phyloP scores from a whole-genome alignment of 164 flowering plant species.

The Saururus chinensis region DNA sequence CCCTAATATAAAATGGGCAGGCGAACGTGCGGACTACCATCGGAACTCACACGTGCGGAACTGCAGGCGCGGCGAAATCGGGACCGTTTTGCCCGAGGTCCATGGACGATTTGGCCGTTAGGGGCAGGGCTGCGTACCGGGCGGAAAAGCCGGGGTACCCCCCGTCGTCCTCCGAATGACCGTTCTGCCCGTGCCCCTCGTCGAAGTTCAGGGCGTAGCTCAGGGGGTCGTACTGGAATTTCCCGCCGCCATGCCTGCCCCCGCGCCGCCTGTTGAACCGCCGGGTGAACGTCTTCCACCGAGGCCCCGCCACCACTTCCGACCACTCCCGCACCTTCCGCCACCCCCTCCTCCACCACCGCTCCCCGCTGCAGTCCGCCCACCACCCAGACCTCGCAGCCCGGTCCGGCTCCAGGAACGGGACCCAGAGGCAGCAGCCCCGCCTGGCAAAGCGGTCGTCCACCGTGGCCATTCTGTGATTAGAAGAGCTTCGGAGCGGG shows the following conservation, averaged over 20 bases:
- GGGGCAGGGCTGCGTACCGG: slow-evolving; percentile 7
- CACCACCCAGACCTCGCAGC: no score
- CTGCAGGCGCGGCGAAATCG: no score
- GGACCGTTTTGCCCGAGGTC: no score
- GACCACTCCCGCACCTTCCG: slow-evolving; percentile 64
- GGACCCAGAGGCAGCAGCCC: slow-evolving; percentile 4
- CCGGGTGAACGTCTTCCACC: slow-evolving; percentile 84
- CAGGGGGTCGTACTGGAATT: slow-evolving; percentile 67
- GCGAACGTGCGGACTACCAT: no score
- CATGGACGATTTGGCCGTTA: neutral
- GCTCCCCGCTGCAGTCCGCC: slow-evolving; percentile 1
- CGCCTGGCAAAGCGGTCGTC: slow-evolving; percentile 1
- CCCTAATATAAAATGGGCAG: no score
- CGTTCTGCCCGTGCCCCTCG: slow-evolving; percentile 14
- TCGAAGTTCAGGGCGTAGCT: slow-evolving; percentile 83
- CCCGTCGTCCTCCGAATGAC: neutral
- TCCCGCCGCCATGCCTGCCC: slow-evolving; percentile 7
- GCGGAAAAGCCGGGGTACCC: slow-evolving; percentile 5
- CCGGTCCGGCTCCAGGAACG: neutral
- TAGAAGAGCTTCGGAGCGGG: no score
- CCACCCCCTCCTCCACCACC: slow-evolving; percentile 11
- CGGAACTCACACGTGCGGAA: no score
- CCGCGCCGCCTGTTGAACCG: slow-evolving; percentile 36
- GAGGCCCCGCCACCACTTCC: slow-evolving; percentile 71
- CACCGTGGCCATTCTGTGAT: neutral